phyloP scores from a whole-genome alignment of 257 asterid species.

The Petrea volubilis region DNA sequence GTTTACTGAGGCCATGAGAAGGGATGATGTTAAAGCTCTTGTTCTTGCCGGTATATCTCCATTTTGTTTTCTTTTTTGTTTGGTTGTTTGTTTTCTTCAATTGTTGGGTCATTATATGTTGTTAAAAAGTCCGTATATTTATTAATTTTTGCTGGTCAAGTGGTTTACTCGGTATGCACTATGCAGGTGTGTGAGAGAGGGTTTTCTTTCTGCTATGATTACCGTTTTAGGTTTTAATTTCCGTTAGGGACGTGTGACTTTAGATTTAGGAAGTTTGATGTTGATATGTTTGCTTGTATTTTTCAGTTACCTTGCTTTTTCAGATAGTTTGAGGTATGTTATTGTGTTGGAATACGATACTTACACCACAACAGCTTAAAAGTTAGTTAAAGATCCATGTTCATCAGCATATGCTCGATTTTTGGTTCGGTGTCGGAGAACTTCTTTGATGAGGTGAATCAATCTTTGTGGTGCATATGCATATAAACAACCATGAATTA shows the following conservation, averaged over 20 bases:
- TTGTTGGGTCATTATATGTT: neutral
- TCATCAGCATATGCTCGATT: neutral
- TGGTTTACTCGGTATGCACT: neutral
- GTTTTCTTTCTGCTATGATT: neutral
- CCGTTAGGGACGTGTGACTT: neutral
- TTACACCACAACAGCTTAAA: neutral
- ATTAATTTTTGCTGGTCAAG: neutral
- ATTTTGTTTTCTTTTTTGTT: neutral
- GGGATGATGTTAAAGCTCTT: conserved; percentile 85
- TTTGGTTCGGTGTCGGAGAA: neutral
- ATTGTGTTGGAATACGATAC: neutral
- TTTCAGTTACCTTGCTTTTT: conserved; percentile 1
- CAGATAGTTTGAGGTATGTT: neutral
- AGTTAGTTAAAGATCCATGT: neutral
- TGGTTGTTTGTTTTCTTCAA: neutral
- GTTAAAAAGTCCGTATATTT: neutral
- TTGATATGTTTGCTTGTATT: neutral
- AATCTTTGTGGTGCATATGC: neutral
- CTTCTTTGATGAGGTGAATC: neutral
- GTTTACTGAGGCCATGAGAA: conserved; percentile 61
- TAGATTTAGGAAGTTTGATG: neutral
- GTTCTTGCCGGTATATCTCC: conserved; percentile 65
- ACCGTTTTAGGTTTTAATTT: neutral
- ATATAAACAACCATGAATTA: conserved; percentile 1
- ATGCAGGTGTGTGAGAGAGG: neutral